Percentiles rank a stretch among this genome's conserved stretches.
Conservation (phyloP, 306 rosid species). For the Trifolium subterraneum region DNA sequence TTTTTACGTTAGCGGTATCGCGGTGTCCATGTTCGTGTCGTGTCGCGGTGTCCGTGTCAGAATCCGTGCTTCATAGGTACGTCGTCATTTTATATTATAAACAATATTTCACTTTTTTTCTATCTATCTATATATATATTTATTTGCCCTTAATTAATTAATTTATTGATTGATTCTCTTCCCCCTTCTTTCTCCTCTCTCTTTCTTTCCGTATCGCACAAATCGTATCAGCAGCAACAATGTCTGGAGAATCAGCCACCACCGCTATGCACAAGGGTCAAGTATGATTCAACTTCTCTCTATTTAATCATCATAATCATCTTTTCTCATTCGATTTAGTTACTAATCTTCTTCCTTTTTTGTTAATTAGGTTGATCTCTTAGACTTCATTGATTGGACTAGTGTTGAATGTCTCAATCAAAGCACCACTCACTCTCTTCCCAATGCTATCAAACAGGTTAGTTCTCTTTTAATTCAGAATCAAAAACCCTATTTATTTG, state of each 20-base stretch:
- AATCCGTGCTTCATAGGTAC: too few relatives aligned
- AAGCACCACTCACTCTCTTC: slow-evolving; percentile 67
- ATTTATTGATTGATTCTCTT: background rate
- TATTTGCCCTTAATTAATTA: too few relatives aligned
- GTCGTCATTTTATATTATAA: too few relatives aligned
- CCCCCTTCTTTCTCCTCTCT: background rate
- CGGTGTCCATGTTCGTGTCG: too few relatives aligned
- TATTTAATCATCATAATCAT: background rate
- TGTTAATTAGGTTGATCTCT: slow-evolving; percentile 77
- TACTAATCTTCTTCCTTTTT: slow-evolving; percentile 8
- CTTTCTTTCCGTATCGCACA: slow-evolving; percentile 16
- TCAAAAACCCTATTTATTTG: background rate
- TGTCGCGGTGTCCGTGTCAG: too few relatives aligned
- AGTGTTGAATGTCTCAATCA: slow-evolving; percentile 95
- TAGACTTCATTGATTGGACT: slow-evolving; percentile 95
- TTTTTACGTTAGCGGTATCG: too few relatives aligned
- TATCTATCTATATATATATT: too few relatives aligned
- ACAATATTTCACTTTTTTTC: too few relatives aligned
- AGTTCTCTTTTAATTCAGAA: background rate
- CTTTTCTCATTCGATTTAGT: slow-evolving; percentile 30
- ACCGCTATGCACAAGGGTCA: slow-evolving; percentile 75
- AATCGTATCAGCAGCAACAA: slow-evolving; percentile 44
- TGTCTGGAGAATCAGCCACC: slow-evolving; percentile 90
- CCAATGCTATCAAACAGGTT: slow-evolving; percentile 79
- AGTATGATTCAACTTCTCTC: slow-evolving; percentile 56